Evolutionary conservation across 75 land plant genomes (phyloP).

Genomic region (Gnetum montanum): DNA sequence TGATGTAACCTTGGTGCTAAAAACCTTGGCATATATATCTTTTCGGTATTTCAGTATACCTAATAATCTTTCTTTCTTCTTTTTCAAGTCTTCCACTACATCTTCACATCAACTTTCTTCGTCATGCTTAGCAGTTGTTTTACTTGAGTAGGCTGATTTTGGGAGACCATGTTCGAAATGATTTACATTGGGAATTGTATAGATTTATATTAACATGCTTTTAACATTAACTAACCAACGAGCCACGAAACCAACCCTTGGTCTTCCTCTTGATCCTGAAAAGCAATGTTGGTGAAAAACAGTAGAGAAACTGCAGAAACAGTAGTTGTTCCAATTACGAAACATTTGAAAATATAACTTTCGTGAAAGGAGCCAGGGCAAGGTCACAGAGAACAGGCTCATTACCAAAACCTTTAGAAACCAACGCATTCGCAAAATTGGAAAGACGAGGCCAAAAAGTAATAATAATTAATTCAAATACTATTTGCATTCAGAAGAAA

Average conservation of each 20-base stretch:
- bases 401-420: not conserved
- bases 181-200: slow-evolving; percentile 73
- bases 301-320: slow-evolving; percentile 65
- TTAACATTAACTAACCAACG: slow-evolving; percentile 5
- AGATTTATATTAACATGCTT: slow-evolving; percentile 53
- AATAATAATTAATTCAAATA: not conserved
- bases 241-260: too few species aligned
- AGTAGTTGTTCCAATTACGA: too few species aligned
- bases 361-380: not conserved
- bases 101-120: too few species aligned
- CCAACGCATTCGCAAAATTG: not conserved
- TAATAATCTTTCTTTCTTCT: not conserved
- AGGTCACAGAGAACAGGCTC: not conserved
- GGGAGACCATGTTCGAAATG: slow-evolving; percentile 43
- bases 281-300: slow-evolving; percentile 34
- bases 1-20: slow-evolving; percentile 78
- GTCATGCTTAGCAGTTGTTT: slow-evolving; percentile 15
- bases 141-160: slow-evolving; percentile 48
- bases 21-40: slow-evolving; percentile 48
- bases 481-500: not conserved
- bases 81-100: not conserved
- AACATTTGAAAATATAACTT: not conserved
- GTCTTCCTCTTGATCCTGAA: slow-evolving; percentile 1
- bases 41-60: slow-evolving; percentile 63
- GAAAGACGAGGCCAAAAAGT: not conserved